Base-by-base conservation (phyloP, 441 rosid species). In the Biscutella laevigata region DNA sequence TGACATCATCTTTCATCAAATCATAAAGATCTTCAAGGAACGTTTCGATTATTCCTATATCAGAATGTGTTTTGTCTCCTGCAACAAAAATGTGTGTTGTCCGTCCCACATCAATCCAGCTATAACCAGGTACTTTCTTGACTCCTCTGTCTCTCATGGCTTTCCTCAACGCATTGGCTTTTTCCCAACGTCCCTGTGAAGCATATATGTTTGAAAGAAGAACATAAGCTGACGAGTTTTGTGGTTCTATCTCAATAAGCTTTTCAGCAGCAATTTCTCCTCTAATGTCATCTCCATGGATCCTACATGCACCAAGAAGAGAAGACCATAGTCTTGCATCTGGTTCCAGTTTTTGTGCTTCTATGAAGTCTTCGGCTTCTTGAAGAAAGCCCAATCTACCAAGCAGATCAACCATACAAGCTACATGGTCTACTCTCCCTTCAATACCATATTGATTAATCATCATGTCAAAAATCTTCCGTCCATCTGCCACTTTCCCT, bases 351-450 rank as follows among this genome's bases (percentile, higher is more conserved):
- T 68, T 72, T 27, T 80, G 74, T 19, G 62, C 65, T 63, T 71
- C 45, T 25, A 86, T 75, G 74, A 86, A 86, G 50, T 78, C 75
- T 53, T 64, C 80, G 12, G 92, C 95, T 78, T 90, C 95, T 73
- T 77, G 54, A 43, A 90, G 84, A 66, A 70, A 75, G 5, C 95
- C 95, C 83, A 92, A 87, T 53, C 94, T 77, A 12, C 95, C 95
- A 33, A 86, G 77, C 77, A 90, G 91, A 84, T 90, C 97, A 60
- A 86, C 83, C 78, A 86, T 75, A 71, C 95, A 86, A 47, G 95
- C 91, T 65, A 74, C 79, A 24, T 86, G 97, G 68, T 81, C 95
- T 19, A 72, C 80, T 62, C 88, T 80, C 3, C 92, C 83, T 54
- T 65, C 71, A 65, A 84, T 81, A 44, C 75, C 66, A 26, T 75